Evolutionary conservation across 768 basidiomycete genomes (phyloP), one percentile per base, ranked within the genome.

Genomic region (Rhodotorula paludigena): DNA sequence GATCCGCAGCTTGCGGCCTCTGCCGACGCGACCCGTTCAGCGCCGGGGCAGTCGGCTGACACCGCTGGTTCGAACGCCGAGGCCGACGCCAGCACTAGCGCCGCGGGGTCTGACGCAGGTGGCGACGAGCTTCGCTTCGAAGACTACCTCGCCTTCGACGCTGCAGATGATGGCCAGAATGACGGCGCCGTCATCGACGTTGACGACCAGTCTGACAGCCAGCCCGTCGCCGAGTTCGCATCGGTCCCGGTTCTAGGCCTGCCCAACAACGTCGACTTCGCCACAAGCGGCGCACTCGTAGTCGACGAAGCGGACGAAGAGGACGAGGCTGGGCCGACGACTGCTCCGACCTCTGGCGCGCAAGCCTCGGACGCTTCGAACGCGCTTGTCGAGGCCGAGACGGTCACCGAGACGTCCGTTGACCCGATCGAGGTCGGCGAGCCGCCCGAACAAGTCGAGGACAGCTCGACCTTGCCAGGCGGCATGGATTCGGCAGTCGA

Each of bases 61-160:
- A n/a, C n/a, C n/a, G n/a, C n/a, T n/a, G n/a, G n/a, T n/a, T n/a
- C 39, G 25, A 1, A 5, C 2, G 63, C 45, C 1, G 47, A 33
- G 10, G 47, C n/a, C 5, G n/a, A n/a, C n/a, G n/a, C n/a, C n/a
- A n/a, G n/a, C n/a, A n/a, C n/a, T n/a, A n/a, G n/a, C n/a, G n/a
- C n/a, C n/a, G n/a, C n/a, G n/a, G n/a, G n/a, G n/a, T n/a, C n/a
- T n/a, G 18, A 21, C 32, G 30, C 30, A 51, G 32, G 18, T 25
- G 1, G 49, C 47, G 66, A 67, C 55, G 60, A 67, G 60, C 56
- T 60, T n/a, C 59, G 59, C 25, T 60, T 60, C 47, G 65, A 66
- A 33, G 65, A 60, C 35, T 15, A 39, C 12, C 12, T 49, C 41
- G n/a, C 8, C 9, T 14, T 67, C 33, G 60, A 44, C 60, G 48